Conservation (phyloP, 1,139 yeast species). For the Yamadazyma siamensis region DNA sequence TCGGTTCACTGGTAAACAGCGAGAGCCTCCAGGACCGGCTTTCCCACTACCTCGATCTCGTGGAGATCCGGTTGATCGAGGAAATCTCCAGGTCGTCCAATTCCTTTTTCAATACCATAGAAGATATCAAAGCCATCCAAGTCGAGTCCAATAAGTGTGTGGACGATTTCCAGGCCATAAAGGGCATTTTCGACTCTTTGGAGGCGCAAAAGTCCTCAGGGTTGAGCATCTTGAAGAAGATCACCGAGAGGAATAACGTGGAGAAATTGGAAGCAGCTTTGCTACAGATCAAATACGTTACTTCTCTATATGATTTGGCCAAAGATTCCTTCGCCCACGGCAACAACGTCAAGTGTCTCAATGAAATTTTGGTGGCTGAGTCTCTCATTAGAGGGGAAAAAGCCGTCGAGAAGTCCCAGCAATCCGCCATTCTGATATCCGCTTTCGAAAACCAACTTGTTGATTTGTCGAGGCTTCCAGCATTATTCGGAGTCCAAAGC, state of each 20-base stretch:
- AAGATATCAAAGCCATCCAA: constrained; percentile 67
- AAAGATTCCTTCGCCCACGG: constrained; percentile 43
- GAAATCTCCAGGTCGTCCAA: constrained; percentile 85
- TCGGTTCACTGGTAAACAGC: constrained; percentile 30
- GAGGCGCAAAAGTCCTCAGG: constrained; percentile 55
- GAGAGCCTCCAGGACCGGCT: constrained; percentile 73
- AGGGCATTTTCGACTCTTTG: constrained; percentile 35
- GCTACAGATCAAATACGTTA: constrained; percentile 56
- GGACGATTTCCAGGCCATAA: constrained; percentile 43
- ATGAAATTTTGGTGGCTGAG: constrained; percentile 56
- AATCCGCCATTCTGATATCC: constrained; percentile 26
- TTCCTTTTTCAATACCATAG: constrained; percentile 80
- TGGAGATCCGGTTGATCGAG: constrained; percentile 73
- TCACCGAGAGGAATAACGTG: constrained; percentile 57
- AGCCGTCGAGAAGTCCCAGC: constrained; percentile 18
- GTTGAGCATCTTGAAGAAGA: constrained; percentile 46
- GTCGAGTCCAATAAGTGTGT: constrained; percentile 53
- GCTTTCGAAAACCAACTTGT: constrained; percentile 49
- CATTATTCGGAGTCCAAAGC: constrained; percentile 53
- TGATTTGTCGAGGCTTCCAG: constrained; percentile 56
- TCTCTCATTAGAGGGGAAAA: constrained; percentile 52
- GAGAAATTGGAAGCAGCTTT: constrained; percentile 61
- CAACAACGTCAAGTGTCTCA: constrained; percentile 41
- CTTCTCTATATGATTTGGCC: constrained; percentile 52
- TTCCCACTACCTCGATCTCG: constrained; percentile 78